Percentiles rank a stretch among this genome's conserved stretches.
These are phyloP conservation scores for Colletotrichum filicis DNA, from an alignment of 2,329 filamentous ascomycete species.

Conservation along the genomic window DNA sequence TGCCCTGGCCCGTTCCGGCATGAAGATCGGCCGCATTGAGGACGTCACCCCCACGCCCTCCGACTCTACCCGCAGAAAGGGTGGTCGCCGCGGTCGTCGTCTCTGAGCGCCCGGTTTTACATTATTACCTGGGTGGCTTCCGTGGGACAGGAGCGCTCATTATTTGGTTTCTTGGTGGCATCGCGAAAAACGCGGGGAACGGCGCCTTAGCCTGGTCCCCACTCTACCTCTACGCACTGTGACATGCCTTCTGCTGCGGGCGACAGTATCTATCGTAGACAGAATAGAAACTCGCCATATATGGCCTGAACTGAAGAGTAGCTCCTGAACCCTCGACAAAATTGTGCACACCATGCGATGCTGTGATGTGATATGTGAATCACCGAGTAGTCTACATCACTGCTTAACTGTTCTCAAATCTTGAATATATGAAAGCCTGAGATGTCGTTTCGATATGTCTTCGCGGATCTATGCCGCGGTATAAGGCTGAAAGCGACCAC, in stretches of 20 bases:
- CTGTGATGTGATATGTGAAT: not conserved
- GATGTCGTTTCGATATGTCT: too few relatives aligned
- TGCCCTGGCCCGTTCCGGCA: constrained; percentile 97
- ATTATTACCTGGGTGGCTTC: constrained; percentile 28
- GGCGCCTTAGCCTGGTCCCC: constrained; percentile 73
- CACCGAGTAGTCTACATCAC: too few relatives aligned
- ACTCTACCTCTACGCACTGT: constrained; percentile 59
- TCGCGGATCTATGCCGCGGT: not conserved
- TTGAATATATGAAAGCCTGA: not conserved
- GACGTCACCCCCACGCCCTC: constrained; percentile 99
- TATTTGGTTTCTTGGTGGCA: constrained; percentile 68
- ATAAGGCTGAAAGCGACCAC: not conserved
- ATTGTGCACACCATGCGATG: not conserved
- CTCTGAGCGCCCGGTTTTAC: constrained; percentile 73
- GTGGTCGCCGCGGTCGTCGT: constrained; percentile 99
- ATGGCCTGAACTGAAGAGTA: constrained; percentile 38
- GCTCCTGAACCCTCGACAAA: constrained; percentile 31
- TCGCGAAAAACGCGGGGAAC: constrained; percentile 80
- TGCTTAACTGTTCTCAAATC: not conserved
- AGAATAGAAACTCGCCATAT: constrained; percentile 38
- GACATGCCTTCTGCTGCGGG: constrained; percentile 35
- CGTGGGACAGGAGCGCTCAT: constrained; percentile 49
- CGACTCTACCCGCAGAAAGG: constrained; percentile 99
- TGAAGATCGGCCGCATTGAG: constrained; percentile 99
- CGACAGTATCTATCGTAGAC: constrained; percentile 37